Evolutionary conservation across 306 rosid genomes (phyloP).

Genomic region (Quercus dentata): DNA sequence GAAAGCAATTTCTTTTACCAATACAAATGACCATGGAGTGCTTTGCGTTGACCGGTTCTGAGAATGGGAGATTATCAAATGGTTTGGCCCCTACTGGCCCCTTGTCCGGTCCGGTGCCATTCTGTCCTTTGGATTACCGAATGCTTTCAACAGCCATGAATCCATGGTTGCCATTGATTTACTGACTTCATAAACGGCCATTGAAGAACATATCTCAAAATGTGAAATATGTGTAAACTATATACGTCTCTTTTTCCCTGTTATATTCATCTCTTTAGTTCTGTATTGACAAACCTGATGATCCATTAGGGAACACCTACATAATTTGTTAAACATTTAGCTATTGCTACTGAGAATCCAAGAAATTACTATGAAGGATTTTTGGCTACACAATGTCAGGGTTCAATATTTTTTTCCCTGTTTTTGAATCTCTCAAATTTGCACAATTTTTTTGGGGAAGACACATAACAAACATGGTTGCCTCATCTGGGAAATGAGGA

Average conservation of each 20-base stretch:
- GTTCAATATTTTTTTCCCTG: neutral
- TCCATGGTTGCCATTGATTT: too few species aligned
- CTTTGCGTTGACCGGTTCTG: neutral
- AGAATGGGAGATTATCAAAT: neutral
- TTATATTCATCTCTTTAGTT: neutral
- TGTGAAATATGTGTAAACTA: neutral
- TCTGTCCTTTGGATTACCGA: too few species aligned
- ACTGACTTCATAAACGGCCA: neutral
- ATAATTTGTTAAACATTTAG: too few species aligned
- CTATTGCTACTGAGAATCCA: neutral
- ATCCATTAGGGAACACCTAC: neutral
- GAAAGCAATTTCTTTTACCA: too few species aligned
- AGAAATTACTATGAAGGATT: slow-evolving; percentile 15
- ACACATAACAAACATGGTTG: neutral
- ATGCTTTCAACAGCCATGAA: too few species aligned
- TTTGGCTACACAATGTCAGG: slow-evolving; percentile 6
- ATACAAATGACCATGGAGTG: neutral
- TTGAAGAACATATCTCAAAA: neutral
- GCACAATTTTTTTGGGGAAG: neutral
- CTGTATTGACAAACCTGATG: neutral
- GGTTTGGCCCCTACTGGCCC: neutral
- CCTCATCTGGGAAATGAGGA: slow-evolving; percentile 13
- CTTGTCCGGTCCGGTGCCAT: too few species aligned
- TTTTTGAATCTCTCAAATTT: slow-evolving; percentile 4
- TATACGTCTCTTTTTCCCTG: neutral